phyloP scores from a whole-genome alignment of 257 asterid species.

The Apocynum venetum region DNA sequence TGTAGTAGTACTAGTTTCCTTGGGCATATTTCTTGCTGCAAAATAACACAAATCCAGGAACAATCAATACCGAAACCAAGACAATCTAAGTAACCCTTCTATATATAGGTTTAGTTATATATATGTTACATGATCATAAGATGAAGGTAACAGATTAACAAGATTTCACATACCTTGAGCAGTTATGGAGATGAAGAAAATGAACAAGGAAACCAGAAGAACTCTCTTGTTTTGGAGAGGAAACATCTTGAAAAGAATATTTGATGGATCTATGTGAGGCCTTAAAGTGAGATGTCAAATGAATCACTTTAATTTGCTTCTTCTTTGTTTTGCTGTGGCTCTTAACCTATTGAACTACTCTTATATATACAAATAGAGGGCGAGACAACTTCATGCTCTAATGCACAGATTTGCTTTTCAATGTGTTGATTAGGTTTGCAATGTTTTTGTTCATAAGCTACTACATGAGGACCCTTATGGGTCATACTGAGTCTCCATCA shows the following conservation, averaged over 20 bases:
- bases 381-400: not conserved
- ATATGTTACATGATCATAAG: too few relatives aligned
- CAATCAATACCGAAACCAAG: not conserved
- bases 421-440: not conserved
- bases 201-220: not conserved
- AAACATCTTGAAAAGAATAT: not conserved
- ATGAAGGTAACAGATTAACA: too few relatives aligned
- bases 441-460: not conserved
- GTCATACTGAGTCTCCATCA: not conserved
- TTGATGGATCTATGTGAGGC: not conserved
- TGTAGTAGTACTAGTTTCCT: not conserved
- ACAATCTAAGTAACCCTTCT: too few relatives aligned
- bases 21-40: conserved; percentile 10
- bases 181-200: conserved; percentile 1
- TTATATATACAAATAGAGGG: not conserved
- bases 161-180: conserved; percentile 4
- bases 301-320: not conserved
- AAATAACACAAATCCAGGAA: not conserved
- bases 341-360: not conserved
- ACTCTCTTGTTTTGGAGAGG: conserved; percentile 1
- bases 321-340: not conserved
- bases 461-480: conserved; percentile 11
- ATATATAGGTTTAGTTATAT: too few relatives aligned
- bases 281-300: not conserved
- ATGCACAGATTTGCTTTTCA: not conserved